A percentile compares a stretch with the other conserved stretches of the same genome.
These are phyloP conservation scores for Cunninghamia lanceolata DNA, from an alignment of 75 land plant species.

Conservation along the genomic window DNA sequence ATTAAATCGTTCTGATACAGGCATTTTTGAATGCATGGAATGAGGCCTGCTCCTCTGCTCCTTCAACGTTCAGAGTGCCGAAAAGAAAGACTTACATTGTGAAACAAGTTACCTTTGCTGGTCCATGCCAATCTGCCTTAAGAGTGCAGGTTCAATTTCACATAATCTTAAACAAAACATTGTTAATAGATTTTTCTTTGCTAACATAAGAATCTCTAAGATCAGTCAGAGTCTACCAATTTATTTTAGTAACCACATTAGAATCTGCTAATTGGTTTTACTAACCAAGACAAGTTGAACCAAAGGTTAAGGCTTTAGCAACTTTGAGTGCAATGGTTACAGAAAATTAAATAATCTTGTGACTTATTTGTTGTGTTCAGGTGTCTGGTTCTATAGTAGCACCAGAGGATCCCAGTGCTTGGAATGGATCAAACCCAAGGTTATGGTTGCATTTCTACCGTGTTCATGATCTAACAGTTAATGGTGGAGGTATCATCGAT, in stretches of 20 bases:
- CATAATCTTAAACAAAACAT: background rate
- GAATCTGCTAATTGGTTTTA: background rate
- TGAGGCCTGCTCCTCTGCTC: conserved; percentile 29
- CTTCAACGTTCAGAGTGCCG: conserved; percentile 34
- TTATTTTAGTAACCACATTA: background rate
- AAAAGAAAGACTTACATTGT: conserved; percentile 19
- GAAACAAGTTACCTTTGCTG: conserved; percentile 20
- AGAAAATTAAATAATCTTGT: no score
- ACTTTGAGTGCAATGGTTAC: background rate
- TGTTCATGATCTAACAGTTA: conserved; percentile 45
- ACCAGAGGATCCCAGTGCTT: conserved; percentile 53
- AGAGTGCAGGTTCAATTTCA: conserved; percentile 13
- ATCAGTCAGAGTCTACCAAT: background rate
- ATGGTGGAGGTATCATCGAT: conserved; percentile 69
- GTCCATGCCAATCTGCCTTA: conserved; percentile 21
- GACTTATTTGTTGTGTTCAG: conserved; percentile 18
- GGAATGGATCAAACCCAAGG: conserved; percentile 35
- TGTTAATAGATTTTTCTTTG: background rate
- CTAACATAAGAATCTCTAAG: background rate
- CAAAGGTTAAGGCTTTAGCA: background rate
- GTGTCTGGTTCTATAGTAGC: conserved; percentile 58
- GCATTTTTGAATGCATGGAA: conserved; percentile 58
- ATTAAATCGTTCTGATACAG: conserved; percentile 16
- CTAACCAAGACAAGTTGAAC: no score
- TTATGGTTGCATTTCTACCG: conserved; percentile 65